phyloP scores from a whole-genome alignment of 371 early-diverging fungal genomes.

The Blastocladiella emersonii region DNA sequence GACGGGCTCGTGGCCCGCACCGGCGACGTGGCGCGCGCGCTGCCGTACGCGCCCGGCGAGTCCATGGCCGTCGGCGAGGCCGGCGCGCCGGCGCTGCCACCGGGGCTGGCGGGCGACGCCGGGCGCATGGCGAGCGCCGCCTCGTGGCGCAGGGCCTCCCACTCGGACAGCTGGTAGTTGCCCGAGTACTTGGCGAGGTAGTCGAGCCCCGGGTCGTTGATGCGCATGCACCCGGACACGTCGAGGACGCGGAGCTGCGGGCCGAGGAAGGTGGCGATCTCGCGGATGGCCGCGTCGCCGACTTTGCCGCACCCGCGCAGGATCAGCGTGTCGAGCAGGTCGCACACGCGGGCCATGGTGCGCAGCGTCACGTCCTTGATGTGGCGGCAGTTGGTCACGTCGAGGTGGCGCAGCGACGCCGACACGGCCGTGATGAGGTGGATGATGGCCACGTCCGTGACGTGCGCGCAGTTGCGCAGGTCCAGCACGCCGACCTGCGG shows the following conservation, averaged over 20 bases:
- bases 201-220: neutral
- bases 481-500: neutral
- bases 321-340: neutral
- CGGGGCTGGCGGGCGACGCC: neutral
- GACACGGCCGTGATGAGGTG: neutral
- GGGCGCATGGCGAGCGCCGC: neutral
- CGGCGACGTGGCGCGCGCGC: neutral
- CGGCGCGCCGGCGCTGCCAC: neutral
- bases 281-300: neutral
- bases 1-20: too few relatives aligned
- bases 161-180: neutral
- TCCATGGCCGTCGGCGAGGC: neutral
- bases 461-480: neutral
- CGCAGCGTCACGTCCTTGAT: slow-evolving; percentile 4
- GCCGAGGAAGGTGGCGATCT: neutral
- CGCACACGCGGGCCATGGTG: neutral
- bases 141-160: neutral
- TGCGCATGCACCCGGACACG: neutral
- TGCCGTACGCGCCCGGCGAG: neutral
- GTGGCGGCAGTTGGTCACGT: slow-evolving; percentile 1
- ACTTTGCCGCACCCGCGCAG: slow-evolving; percentile 3
- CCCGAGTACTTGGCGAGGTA: neutral
- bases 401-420: neutral
- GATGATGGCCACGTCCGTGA: slow-evolving; percentile 1
- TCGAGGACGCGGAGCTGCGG: neutral